Evolutionary conservation across 2,329 filamentous ascomycete species (phyloP), one percentile per base, ranked within the genome.

Genomic region (Fusarium sublunatum): DNA sequence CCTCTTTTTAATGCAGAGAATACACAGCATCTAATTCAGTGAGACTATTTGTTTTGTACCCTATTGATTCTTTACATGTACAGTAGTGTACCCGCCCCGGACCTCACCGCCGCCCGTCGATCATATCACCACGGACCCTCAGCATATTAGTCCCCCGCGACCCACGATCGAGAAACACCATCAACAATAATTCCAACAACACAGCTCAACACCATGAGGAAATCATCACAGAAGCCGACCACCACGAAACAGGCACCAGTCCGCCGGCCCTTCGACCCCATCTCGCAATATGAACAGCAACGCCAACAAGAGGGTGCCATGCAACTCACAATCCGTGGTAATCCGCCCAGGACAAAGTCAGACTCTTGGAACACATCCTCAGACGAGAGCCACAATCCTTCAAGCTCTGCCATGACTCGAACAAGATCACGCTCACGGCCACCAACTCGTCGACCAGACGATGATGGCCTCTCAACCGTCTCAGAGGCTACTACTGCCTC

Each of bases 291-390:
- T 57, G 64, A 67, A 34, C 64, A 67, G 49, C 64, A 67, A 47
- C 51, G 64, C 24, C 64, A 67, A 36, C 55, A 67, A 19, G 64
- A 67, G 45, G 58, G 42, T 46, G 66, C 47, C 48, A 71, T 71
- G 54, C 64, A 64, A 10, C 63, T 71, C 55, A 70, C 69, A 41
- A 69, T 71, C 29, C 65, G 69, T 32, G 67, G 69, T 2, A 69
- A 70, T 36, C 56, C 65, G 3, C 62, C 69, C 38, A 62, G 64
- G 53, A 61, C 55, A 53, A 64, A 61, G 28, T 58, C 61, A 6
- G 62, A 65, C 40, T 64, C 61, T 4, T 40, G 63, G 31, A 40
- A 53, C 52, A 58, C 43, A 13, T 55, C 62, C 7, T 62, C 61
- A 31, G 67, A 70, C 11, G 50, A 63, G 29, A 58, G 54, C 24